A percentile compares a stretch with the other conserved stretches of the same genome.
Evolutionary conservation across 257 asterid genomes (phyloP).

Genomic region (Solanum okadae): DNA sequence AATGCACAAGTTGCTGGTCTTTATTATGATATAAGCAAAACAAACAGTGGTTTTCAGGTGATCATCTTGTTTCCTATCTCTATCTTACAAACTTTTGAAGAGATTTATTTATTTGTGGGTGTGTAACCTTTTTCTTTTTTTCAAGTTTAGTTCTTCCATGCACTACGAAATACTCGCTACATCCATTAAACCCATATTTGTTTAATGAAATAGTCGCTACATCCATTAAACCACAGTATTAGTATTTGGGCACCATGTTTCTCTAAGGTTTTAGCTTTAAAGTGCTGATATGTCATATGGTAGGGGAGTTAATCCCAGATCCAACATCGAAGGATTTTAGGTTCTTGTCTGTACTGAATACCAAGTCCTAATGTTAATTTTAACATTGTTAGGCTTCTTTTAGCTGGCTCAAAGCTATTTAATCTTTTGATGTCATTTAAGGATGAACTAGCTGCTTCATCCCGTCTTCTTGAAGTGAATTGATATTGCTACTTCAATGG

Average conservation of each 20-base stretch:
- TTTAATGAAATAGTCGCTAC: not conserved
- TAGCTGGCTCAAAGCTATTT: not conserved
- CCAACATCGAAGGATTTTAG: not conserved
- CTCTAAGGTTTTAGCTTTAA: not conserved
- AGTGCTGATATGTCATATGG: not conserved
- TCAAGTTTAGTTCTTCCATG: not conserved
- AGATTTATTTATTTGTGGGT: not conserved
- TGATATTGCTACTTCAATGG: not conserved
- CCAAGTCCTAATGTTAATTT: not conserved
- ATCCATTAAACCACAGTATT: not conserved
- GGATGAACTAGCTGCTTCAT: not conserved
- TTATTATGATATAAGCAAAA: constrained; percentile 53
- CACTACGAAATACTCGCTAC: not conserved
- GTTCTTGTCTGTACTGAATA: not conserved
- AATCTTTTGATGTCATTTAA: not conserved
- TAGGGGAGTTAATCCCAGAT: not conserved
- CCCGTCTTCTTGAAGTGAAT: not conserved
- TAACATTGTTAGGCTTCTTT: not conserved
- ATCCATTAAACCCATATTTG: not conserved
- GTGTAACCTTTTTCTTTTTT: not conserved
- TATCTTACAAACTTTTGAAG: not conserved
- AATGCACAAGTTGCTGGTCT: constrained; percentile 99
- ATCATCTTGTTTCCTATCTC: constrained; percentile 1
- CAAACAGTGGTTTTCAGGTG: constrained; percentile 86
- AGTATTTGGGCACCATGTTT: not conserved